A percentile compares a stretch with the other conserved stretches of the same genome.
phyloP scores from a whole-genome alignment of 352 stramenopile species.

The Elongisporangium senticosum region DNA sequence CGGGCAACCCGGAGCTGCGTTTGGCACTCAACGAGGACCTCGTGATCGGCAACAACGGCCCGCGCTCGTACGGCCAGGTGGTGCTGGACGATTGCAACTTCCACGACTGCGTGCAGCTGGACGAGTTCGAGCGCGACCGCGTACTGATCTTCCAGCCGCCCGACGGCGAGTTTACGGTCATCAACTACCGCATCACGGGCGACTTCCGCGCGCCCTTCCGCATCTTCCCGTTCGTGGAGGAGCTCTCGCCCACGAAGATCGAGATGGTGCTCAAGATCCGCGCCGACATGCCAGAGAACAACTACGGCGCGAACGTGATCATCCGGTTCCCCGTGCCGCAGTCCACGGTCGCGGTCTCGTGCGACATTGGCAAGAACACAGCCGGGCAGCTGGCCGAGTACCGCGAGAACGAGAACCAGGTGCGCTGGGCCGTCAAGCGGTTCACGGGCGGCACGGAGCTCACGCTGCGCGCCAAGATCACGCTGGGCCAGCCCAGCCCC shows the following conservation, averaged over 20 bases:
- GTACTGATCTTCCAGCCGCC: constrained; percentile 86
- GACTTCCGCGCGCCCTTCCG: constrained; percentile 97
- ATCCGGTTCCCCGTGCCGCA: constrained; percentile 93
- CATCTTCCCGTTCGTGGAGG: constrained; percentile 96
- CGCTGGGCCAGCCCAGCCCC: constrained; percentile 65
- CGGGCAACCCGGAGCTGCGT: constrained; percentile 95
- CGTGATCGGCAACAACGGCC: constrained; percentile 87
- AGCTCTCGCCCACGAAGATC: constrained; percentile 92
- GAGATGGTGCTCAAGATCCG: constrained; percentile 91
- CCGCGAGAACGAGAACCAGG: constrained; percentile 92
- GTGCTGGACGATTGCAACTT: constrained; percentile 99
- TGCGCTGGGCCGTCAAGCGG: constrained; percentile 96
- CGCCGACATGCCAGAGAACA: constrained; percentile 91
- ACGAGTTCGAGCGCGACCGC: constrained; percentile 91
- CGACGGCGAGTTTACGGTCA: constrained; percentile 80
- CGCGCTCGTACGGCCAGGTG: constrained; percentile 86
- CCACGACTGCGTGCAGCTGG: constrained; percentile 97
- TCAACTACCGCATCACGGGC: constrained; percentile 98
- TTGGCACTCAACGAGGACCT: constrained; percentile 97
- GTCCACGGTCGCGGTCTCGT: constrained; percentile 74
- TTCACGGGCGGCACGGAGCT: constrained; percentile 94
- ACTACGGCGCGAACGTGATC: constrained; percentile 95
- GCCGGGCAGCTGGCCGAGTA: constrained; percentile 92
- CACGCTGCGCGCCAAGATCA: constrained; percentile 92
- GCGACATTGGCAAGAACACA: constrained; percentile 73